A percentile compares a stretch with the other conserved stretches of the same genome.
Evolutionary conservation across 768 basidiomycete species (phyloP).

Genomic region (Chiua virens): DNA sequence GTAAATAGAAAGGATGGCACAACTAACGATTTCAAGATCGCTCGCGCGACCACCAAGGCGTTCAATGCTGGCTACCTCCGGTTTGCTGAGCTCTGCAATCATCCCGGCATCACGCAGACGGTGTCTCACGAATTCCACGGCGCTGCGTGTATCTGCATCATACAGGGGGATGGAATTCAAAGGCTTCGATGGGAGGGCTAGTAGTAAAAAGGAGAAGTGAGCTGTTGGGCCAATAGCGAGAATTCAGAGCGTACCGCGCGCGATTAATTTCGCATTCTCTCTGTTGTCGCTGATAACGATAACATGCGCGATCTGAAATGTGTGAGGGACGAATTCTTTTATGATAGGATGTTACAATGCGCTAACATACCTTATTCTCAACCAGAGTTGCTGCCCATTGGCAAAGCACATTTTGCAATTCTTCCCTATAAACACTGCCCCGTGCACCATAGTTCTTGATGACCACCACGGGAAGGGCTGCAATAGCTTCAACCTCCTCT

Average conservation of each 20-base stretch:
- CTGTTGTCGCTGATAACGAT: slow-evolving; percentile 88
- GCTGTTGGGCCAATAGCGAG: neutral
- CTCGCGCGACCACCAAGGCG: slow-evolving; percentile 88
- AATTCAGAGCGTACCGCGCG: slow-evolving; percentile 54
- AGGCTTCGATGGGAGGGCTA: slow-evolving; percentile 84
- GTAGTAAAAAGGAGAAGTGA: neutral
- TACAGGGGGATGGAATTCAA: slow-evolving; percentile 74
- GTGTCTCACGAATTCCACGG: slow-evolving; percentile 77
- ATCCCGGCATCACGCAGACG: slow-evolving; percentile 65
- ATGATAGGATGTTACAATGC: neutral
- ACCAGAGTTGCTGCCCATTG: slow-evolving; percentile 84
- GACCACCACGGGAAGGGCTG: slow-evolving; percentile 80
- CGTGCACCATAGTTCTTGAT: slow-evolving; percentile 75
- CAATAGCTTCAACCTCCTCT: slow-evolving; percentile 52
- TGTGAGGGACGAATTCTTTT: neutral
- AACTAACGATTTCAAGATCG: slow-evolving; percentile 78
- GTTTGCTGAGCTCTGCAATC: slow-evolving; percentile 50
- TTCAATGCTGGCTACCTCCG: slow-evolving; percentile 60
- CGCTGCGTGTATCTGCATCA: slow-evolving; percentile 82
- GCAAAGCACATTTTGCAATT: slow-evolving; percentile 70
- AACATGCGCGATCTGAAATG: slow-evolving; percentile 81
- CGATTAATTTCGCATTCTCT: slow-evolving; percentile 81
- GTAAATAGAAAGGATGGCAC: neutral
- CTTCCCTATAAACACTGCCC: slow-evolving; percentile 58
- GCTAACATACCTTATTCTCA: slow-evolving; percentile 65